Conservation (phyloP, 495 filamentous ascomycete genomes). For the Neurospora tetraspora region DNA sequence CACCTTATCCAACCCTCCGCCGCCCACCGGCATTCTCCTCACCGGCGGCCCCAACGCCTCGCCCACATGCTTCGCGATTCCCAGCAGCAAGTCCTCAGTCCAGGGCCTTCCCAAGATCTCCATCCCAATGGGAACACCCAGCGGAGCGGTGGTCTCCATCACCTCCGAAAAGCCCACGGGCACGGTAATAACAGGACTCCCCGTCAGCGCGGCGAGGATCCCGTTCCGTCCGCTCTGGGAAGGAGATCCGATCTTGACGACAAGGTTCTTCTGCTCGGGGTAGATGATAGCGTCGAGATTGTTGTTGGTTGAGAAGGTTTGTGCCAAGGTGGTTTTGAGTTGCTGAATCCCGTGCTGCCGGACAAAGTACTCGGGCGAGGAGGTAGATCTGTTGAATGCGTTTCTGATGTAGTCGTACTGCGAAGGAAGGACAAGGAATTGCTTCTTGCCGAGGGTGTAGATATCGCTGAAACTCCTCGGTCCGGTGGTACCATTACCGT, state of each 20-base stretch:
- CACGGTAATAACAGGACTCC: constrained; percentile 51
- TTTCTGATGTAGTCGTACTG: constrained; percentile 44
- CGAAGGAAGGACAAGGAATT: constrained; percentile 45
- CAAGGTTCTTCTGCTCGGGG: constrained; percentile 55
- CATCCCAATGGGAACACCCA: constrained; percentile 53
- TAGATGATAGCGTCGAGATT: constrained; percentile 51
- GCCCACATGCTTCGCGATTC: constrained; percentile 29
- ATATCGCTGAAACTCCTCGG: constrained; percentile 34
- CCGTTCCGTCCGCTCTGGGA: constrained; percentile 53
- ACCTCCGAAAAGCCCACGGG: constrained; percentile 37
- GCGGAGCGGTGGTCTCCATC: constrained; percentile 35
- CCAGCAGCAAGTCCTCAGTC: constrained; percentile 43
- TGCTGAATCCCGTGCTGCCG: constrained; percentile 33
- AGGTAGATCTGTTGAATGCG: constrained; percentile 36
- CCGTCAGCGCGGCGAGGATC: constrained; percentile 53
- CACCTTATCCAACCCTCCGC: constrained; percentile 4
- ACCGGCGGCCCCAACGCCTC: constrained; percentile 33
- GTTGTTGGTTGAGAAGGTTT: constrained; percentile 35
- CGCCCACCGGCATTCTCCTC: constrained; percentile 36
- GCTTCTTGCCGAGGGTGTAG: constrained; percentile 21
- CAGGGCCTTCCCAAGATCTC: constrained; percentile 50
- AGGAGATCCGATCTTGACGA: constrained; percentile 44
- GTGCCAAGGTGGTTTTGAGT: constrained; percentile 29
- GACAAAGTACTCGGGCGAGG: constrained; percentile 33
- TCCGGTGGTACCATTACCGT: constrained; percentile 7